phyloP scores from a whole-genome alignment of 768 basidiomycete genomes.

The Hygrophorus pudorinus region DNA sequence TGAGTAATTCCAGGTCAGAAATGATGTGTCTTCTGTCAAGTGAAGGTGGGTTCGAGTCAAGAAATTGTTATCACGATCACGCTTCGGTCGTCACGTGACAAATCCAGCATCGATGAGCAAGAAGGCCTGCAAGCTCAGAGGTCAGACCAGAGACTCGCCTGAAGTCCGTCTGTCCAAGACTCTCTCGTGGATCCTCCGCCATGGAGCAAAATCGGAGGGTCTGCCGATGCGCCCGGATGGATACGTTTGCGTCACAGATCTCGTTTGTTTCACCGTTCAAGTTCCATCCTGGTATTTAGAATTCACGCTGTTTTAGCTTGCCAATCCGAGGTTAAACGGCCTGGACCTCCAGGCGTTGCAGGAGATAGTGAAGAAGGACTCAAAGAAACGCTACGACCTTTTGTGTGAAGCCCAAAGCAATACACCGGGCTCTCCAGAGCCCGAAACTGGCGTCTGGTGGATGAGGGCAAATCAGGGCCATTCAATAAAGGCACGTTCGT shows the following conservation, averaged over 20 bases:
- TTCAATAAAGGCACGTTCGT: conserved; percentile 53
- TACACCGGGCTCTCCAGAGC: conserved; percentile 9
- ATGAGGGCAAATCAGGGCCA: conserved; percentile 90
- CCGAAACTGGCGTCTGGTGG: conserved; percentile 47
- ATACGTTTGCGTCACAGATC: conserved; percentile 69
- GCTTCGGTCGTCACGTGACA: too few relatives aligned
- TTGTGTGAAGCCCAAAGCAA: conserved; percentile 35
- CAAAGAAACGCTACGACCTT: conserved; percentile 58
- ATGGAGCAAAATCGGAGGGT: conserved; percentile 72
- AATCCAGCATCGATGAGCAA: too few relatives aligned
- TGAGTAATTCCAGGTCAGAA: too few relatives aligned
- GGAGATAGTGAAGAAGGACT: conserved; percentile 55
- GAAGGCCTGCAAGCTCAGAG: conserved; percentile 47
- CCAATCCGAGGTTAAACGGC: conserved; percentile 54
- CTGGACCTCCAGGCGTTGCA: conserved; percentile 46
- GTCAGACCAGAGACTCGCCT: conserved; percentile 51
- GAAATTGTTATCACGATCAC: too few relatives aligned
- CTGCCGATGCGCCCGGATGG: conserved; percentile 76
- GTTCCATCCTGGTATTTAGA: not conserved
- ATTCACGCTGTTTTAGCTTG: conserved; percentile 38
- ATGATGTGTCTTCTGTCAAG: too few relatives aligned
- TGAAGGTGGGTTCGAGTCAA: too few relatives aligned
- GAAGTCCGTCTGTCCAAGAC: conserved; percentile 76
- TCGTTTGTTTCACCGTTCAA: conserved; percentile 43
- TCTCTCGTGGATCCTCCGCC: conserved; percentile 84